A percentile compares a stretch with the other conserved stretches of the same genome.
Conservation (phyloP, 176 grass and related monocot species). For the Bolboschoenus planiculmis region DNA sequence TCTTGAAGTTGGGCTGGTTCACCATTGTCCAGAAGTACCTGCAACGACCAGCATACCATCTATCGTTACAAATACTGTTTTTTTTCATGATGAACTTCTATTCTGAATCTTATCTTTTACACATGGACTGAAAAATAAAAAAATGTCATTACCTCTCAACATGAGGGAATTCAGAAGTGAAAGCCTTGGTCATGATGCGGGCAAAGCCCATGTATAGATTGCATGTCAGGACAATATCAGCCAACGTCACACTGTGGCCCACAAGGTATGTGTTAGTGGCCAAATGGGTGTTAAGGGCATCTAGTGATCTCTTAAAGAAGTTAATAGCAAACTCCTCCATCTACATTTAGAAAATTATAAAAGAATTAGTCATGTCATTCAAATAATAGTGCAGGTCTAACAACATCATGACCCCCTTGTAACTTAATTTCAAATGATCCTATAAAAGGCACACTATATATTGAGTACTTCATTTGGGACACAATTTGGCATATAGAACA, state of each 20-base stretch:
- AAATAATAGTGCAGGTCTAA: not conserved
- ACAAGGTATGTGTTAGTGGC: conserved; percentile 69
- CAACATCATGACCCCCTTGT: not conserved
- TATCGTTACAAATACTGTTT: not conserved
- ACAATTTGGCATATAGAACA: not conserved
- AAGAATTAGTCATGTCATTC: not conserved
- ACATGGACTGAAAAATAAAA: not conserved
- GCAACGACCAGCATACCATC: not conserved
- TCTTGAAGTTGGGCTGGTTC: conserved; percentile 70
- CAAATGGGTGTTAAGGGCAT: conserved; percentile 61
- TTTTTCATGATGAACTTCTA: not conserved
- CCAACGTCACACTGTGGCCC: conserved; percentile 60
- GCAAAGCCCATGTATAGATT: conserved; percentile 48
- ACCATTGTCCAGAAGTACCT: conserved; percentile 84
- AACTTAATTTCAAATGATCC: too few species aligned
- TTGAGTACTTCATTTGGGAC: not conserved
- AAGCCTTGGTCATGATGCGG: conserved; percentile 55
- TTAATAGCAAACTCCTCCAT: conserved; percentile 43
- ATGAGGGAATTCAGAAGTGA: conserved; percentile 67
- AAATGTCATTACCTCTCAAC: conserved; percentile 38
- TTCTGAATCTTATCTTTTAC: not conserved
- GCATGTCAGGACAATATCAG: conserved; percentile 77
- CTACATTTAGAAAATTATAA: conserved; percentile 20
- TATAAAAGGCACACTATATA: not conserved
- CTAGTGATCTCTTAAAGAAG: conserved; percentile 58